Percentiles rank a stretch among this genome's conserved stretches.
Evolutionary conservation across 345 rosid species (phyloP).

Genomic region (Euphorbia pulcherrima): DNA sequence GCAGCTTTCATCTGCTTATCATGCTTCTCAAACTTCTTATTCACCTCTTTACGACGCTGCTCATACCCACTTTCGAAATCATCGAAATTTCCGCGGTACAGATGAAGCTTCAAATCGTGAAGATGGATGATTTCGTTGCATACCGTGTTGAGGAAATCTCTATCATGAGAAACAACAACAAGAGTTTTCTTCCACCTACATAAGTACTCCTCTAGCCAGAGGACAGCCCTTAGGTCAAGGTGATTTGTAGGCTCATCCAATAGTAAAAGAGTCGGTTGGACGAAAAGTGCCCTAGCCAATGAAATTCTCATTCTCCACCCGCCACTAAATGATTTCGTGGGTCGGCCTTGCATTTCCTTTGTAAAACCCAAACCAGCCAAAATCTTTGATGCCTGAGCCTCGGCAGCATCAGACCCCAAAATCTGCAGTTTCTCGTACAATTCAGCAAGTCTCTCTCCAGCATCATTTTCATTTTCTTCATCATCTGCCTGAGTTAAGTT

Average conservation of each 20-base stretch:
- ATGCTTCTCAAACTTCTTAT: constrained; percentile 67
- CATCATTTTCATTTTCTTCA: constrained; percentile 46
- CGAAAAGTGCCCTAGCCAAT: constrained; percentile 87
- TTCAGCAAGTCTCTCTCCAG: constrained; percentile 80
- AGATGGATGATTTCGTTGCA: constrained; percentile 89
- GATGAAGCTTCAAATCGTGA: constrained; percentile 75
- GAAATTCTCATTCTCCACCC: constrained; percentile 99
- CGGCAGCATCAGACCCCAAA: constrained; percentile 91
- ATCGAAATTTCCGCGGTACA: constrained; percentile 84
- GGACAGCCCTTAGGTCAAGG: constrained; percentile 90
- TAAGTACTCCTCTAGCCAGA: constrained; percentile 90
- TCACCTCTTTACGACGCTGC: constrained; percentile 86
- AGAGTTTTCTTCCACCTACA: constrained; percentile 90
- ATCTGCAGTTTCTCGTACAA: constrained; percentile 80
- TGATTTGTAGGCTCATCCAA: constrained; percentile 98
- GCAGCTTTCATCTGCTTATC: constrained; percentile 88
- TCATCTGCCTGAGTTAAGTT: constrained; percentile 32
- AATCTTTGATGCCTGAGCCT: constrained; percentile 91
- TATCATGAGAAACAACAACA: constrained; percentile 92
- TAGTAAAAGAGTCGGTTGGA: constrained; percentile 83
- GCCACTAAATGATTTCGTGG: constrained; percentile 85
- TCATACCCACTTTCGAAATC: constrained; percentile 79
- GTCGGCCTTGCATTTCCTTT: constrained; percentile 79
- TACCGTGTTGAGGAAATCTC: constrained; percentile 89
- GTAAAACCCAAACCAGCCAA: constrained; percentile 94